These are phyloP conservation scores for Talaromyces piceae DNA, from an alignment of 2,329 filamentous ascomycete species.

Conservation along the genomic window DNA sequence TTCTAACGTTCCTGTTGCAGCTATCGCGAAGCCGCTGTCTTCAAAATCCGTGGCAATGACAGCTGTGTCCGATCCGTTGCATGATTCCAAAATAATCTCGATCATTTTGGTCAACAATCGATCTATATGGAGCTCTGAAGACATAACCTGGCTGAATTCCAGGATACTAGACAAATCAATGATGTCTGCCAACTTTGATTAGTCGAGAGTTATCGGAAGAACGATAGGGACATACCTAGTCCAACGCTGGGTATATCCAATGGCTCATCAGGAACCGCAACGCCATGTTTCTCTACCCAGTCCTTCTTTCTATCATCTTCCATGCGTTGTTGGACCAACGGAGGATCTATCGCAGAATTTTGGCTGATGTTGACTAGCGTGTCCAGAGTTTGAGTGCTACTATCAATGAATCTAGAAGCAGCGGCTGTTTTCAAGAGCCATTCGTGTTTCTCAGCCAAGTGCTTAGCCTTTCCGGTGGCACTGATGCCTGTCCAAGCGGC, in stretches of 20 bases:
- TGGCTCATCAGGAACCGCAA: slow-evolving; percentile 30
- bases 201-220: slow-evolving; percentile 10
- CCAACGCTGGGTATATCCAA: slow-evolving; percentile 37
- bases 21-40: slow-evolving; percentile 52
- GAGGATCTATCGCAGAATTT: slow-evolving; percentile 24
- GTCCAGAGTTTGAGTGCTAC: slow-evolving; percentile 50
- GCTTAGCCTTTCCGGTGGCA: slow-evolving; percentile 51
- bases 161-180: slow-evolving; percentile 58
- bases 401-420: slow-evolving; percentile 46
- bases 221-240: slow-evolving; percentile 22
- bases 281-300: slow-evolving; percentile 37
- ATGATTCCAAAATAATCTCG: slow-evolving; percentile 57
- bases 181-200: slow-evolving; percentile 49
- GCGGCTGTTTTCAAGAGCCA: slow-evolving; percentile 52
- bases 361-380: slow-evolving; percentile 38
- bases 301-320: slow-evolving; percentile 35
- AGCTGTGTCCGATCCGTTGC: slow-evolving; percentile 52
- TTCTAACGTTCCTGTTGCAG: slow-evolving; percentile 53
- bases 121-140: slow-evolving; percentile 58
- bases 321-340: slow-evolving; percentile 22
- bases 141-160: slow-evolving; percentile 58
- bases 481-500: slow-evolving; percentile 52
- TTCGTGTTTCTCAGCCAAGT: slow-evolving; percentile 52
- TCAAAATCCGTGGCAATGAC: slow-evolving; percentile 56
- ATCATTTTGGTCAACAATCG: slow-evolving; percentile 57